These are phyloP conservation scores for Periglandula ipomoeae DNA, from an alignment of 2,329 filamentous ascomycete species.

Conservation along the genomic window DNA sequence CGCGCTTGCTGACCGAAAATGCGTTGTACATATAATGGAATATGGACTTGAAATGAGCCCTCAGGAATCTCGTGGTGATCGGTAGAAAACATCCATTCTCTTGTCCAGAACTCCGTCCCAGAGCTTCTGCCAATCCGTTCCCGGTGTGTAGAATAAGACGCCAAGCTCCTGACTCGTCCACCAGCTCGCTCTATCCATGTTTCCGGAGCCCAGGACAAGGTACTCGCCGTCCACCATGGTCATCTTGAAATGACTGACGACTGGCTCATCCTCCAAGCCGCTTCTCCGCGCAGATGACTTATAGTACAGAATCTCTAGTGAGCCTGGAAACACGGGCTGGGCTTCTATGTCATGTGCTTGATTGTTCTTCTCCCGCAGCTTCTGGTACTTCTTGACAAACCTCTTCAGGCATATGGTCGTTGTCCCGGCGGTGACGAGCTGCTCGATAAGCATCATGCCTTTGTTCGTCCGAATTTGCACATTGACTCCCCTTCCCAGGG, in stretches of 20 bases:
- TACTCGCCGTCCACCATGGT: constrained; percentile 61
- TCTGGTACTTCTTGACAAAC: constrained; percentile 47
- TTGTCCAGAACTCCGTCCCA: constrained; percentile 30
- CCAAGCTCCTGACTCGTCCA: constrained; percentile 80
- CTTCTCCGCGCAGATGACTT: constrained; percentile 24
- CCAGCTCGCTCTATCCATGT: constrained; percentile 80
- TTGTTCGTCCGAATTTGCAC: constrained; percentile 59
- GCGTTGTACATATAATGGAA: not conserved
- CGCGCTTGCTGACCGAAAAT: not conserved
- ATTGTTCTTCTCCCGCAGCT: constrained; percentile 12
- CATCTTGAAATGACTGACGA: constrained; percentile 70
- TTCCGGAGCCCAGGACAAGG: constrained; percentile 67
- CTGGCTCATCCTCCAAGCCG: constrained; percentile 43
- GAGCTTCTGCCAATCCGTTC: constrained; percentile 24
- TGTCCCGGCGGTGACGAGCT: constrained; percentile 69
- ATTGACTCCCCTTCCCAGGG: constrained; percentile 56
- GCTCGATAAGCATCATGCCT: constrained; percentile 68
- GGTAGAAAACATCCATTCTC: constrained; percentile 20
- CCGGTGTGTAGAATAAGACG: constrained; percentile 44
- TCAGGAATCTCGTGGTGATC: not conserved
- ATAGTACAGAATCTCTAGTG: constrained; percentile 52
- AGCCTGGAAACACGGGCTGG: constrained; percentile 33
- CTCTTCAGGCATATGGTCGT: constrained; percentile 58
- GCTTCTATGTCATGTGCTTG: constrained; percentile 30
- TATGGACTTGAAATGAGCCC: not conserved